A percentile compares a stretch with the other conserved stretches of the same genome.
Conservation (phyloP, 1,284 basidiomycete species). For the Cryptococcus sp. region DNA sequence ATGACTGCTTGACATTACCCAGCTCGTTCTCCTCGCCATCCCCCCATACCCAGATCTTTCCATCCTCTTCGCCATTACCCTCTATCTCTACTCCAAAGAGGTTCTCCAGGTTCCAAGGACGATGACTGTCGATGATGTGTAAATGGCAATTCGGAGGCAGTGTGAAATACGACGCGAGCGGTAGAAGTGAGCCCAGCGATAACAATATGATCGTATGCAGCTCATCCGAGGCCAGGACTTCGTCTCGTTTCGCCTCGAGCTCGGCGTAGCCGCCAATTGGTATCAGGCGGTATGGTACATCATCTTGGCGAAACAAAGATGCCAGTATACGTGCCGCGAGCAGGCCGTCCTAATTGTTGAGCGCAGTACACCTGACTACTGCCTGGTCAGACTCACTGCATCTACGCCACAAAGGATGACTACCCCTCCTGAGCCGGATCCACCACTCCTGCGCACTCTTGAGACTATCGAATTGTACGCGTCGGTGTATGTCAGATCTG, state of each 20-base stretch:
- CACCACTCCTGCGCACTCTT: constrained; percentile 47
- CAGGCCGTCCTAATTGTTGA: constrained; percentile 33
- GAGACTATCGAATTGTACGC: constrained; percentile 75
- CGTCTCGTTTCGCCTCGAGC: constrained; percentile 62
- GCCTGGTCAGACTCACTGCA: constrained; percentile 30
- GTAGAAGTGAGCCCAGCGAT: constrained; percentile 86
- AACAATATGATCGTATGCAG: constrained; percentile 86
- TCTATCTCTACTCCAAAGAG: constrained; percentile 64
- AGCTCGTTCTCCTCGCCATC: constrained; percentile 63
- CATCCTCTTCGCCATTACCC: constrained; percentile 33
- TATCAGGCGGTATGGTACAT: constrained; percentile 82
- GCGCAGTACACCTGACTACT: background rate
- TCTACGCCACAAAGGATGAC: constrained; percentile 45
- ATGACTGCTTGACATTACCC: constrained; percentile 44
- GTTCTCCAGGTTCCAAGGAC: constrained; percentile 86
- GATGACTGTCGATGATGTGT: constrained; percentile 90
- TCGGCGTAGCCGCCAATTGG: constrained; percentile 85
- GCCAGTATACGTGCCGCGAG: constrained; percentile 64
- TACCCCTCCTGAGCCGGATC: constrained; percentile 36
- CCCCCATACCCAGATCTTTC: constrained; percentile 68
- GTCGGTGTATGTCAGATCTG: constrained; percentile 59
- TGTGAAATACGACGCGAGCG: constrained; percentile 60
- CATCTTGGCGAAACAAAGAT: constrained; percentile 87
- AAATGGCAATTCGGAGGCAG: constrained; percentile 55
- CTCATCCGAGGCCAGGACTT: constrained; percentile 67